Conservation (phyloP, 192 early-diverging fungal species). For the Obelidium mucronatum region DNA sequence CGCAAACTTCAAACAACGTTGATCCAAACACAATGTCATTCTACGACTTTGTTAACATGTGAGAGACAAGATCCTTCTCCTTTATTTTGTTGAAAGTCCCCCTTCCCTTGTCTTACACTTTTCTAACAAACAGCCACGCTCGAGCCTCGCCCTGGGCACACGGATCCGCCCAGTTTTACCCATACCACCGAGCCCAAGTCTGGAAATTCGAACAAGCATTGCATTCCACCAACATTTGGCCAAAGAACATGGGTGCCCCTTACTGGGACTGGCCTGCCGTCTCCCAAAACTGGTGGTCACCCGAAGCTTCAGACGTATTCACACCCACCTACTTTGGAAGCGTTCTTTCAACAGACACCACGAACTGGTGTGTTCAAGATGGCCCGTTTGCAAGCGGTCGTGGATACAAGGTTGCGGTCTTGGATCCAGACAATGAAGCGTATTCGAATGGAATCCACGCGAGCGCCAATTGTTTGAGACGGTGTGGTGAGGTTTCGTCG, state of each 20-base stretch:
- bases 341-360: neutral
- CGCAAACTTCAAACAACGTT: neutral
- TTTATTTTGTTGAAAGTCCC: neutral
- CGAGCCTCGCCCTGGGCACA: constrained; percentile 14
- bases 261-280: constrained; percentile 32
- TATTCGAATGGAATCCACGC: constrained; percentile 10
- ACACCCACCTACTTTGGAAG: constrained; percentile 2
- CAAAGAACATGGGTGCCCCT: neutral
- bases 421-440: constrained; percentile 9
- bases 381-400: neutral
- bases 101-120: neutral
- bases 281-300: constrained; percentile 23
- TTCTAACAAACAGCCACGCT: constrained; percentile 12
- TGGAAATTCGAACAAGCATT: constrained; percentile 29
- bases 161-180: constrained; percentile 26
- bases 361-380: constrained; percentile 12
- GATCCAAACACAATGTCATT: neutral
- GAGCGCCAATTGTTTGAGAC: neutral
- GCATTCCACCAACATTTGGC: neutral
- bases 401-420: neutral
- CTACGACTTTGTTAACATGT: constrained; percentile 19
- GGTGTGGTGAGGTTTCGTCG: constrained; percentile 5
- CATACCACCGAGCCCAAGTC: constrained; percentile 27
- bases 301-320: constrained; percentile 10
- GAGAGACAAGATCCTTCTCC: neutral